A percentile compares a stretch with the other conserved stretches of the same genome.
phyloP scores from a whole-genome alignment of 177 flowering plant species.

The Tripterygium wilfordii region DNA sequence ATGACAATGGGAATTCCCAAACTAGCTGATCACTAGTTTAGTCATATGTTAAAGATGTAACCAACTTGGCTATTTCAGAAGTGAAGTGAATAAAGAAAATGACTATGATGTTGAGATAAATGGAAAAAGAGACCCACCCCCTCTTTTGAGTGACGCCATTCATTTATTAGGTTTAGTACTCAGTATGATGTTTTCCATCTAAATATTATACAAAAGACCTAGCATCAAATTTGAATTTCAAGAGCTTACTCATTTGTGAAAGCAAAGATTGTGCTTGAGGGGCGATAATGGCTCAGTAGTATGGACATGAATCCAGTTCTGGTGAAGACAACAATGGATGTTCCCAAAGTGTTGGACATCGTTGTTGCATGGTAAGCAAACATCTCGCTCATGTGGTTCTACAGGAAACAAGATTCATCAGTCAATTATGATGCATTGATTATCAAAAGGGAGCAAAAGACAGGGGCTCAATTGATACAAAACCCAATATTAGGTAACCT shows the following conservation, averaged over 20 bases:
- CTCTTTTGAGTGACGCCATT: too few relatives aligned
- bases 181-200: too few relatives aligned
- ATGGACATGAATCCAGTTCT: constrained; percentile 95
- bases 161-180: too few relatives aligned
- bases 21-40: too few relatives aligned
- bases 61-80: too few relatives aligned
- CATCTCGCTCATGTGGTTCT: constrained; percentile 99
- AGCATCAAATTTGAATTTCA: not conserved
- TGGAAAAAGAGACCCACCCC: too few relatives aligned
- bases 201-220: not conserved
- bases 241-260: constrained; percentile 86
- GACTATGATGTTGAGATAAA: too few relatives aligned
- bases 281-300: constrained; percentile 90
- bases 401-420: constrained; percentile 20
- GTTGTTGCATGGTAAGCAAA: constrained; percentile 98
- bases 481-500: constrained; percentile 37
- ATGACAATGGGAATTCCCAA: too few relatives aligned
- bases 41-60: too few relatives aligned
- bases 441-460: constrained; percentile 1
- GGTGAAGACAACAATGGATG: constrained; percentile 92
- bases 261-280: constrained; percentile 95
- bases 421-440: constrained; percentile 6
- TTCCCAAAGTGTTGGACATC: constrained; percentile 97
- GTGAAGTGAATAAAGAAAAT: too few relatives aligned
- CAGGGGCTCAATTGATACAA: not conserved